phyloP scores from a whole-genome alignment of 2,329 filamentous ascomycete species.

The Trichoderma lentiforme region DNA sequence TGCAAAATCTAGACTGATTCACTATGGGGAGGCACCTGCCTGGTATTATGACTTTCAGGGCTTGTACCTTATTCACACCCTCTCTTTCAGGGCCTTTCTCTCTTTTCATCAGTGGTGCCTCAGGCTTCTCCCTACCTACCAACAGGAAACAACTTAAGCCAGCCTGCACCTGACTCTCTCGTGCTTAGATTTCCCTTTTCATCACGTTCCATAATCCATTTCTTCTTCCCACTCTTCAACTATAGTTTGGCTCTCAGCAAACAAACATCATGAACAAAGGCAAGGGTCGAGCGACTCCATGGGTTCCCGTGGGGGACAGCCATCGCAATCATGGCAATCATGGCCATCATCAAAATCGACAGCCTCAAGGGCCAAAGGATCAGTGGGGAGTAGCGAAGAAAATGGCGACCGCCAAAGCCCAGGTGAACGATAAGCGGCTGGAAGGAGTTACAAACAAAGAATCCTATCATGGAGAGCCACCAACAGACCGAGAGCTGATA shows the following conservation, averaged over 20 bases:
- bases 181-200: not conserved
- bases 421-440: slow-evolving; percentile 23
- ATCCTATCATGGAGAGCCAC: slow-evolving; percentile 27
- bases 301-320: not conserved
- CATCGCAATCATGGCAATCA: not conserved
- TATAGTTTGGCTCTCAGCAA: rapidly evolving
- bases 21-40: not conserved
- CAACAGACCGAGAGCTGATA: slow-evolving; percentile 23
- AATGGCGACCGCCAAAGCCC: slow-evolving; percentile 26
- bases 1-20: not conserved
- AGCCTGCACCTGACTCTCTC: not conserved
- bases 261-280: not conserved
- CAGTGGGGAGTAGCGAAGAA: not conserved
- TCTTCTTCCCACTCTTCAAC: not conserved
- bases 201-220: rapidly evolving
- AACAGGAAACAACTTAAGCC: not conserved
- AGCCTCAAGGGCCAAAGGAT: not conserved
- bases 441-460: slow-evolving; percentile 21
- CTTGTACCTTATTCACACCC: not conserved
- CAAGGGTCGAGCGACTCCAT: not conserved
- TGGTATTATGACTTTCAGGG: not conserved
- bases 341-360: not conserved
- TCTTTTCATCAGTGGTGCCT: not conserved
- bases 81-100: not conserved
- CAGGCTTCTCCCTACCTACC: not conserved